phyloP scores from a whole-genome alignment of 441 rosid species.

The Populus hybrid region DNA sequence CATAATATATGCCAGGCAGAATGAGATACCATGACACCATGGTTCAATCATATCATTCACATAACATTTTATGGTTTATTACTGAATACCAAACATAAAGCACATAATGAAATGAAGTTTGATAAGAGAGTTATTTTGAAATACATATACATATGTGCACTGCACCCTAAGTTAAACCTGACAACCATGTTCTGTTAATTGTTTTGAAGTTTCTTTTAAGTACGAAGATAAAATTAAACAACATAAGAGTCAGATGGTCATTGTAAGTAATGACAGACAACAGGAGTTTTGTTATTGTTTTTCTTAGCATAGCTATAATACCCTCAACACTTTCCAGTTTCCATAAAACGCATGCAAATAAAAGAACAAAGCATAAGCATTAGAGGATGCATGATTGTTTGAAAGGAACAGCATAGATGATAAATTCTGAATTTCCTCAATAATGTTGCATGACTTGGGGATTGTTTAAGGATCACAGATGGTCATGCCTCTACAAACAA shows the following conservation, averaged over 20 bases:
- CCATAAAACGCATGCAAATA: background rate
- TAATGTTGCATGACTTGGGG: background rate
- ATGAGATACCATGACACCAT: conserved; percentile 1
- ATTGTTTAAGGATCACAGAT: background rate
- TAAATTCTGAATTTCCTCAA: no score
- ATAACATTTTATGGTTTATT: background rate
- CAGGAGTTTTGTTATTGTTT: background rate
- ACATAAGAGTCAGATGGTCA: no score
- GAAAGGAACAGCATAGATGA: background rate
- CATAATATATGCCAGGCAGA: background rate
- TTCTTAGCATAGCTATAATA: background rate
- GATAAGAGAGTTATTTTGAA: background rate
- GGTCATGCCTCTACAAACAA: background rate
- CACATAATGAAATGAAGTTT: background rate
- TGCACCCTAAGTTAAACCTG: background rate
- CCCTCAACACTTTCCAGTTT: background rate
- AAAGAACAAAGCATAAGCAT: background rate
- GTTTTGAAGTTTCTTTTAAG: background rate
- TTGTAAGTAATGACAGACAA: background rate
- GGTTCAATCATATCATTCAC: background rate
- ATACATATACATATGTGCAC: background rate
- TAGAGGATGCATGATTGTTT: background rate
- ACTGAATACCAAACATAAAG: background rate
- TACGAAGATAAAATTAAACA: background rate
- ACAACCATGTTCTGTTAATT: background rate